Percentiles rank a stretch among this genome's conserved stretches.
phyloP scores from a whole-genome alignment of 140 eudicot species.

The Ambrosia hybrid region DNA sequence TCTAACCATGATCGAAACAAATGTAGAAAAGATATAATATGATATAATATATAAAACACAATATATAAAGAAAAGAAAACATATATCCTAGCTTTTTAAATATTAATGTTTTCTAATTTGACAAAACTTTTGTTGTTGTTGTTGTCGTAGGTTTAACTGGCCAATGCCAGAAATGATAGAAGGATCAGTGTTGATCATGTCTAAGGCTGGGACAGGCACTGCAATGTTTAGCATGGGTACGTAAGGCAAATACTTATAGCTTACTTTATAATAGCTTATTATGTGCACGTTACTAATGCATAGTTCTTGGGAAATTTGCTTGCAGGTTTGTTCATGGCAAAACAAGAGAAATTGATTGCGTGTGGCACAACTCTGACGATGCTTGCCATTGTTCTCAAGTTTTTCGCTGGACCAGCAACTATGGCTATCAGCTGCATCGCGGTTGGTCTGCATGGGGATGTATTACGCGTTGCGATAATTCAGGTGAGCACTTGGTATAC shows the following conservation, averaged over 20 bases:
- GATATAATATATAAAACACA: too few species aligned
- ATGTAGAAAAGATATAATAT: too few species aligned
- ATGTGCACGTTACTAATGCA: background rate
- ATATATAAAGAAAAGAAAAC: background rate
- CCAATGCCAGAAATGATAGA: constrained; percentile 73
- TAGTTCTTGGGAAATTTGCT: background rate
- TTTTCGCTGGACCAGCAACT: constrained; percentile 77
- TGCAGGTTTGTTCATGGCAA: constrained; percentile 80
- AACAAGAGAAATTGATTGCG: constrained; percentile 56
- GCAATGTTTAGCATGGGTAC: constrained; percentile 96
- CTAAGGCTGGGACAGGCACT: constrained; percentile 82
- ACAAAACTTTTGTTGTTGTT: background rate
- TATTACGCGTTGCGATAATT: constrained; percentile 66
- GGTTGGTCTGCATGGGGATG: constrained; percentile 69
- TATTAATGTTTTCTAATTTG: background rate
- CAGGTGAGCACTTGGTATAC: constrained; percentile 40
- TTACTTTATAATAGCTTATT: background rate
- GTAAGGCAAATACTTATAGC: background rate
- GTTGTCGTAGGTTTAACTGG: constrained; percentile 61
- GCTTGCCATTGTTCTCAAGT: constrained; percentile 65
- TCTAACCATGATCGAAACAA: too few species aligned
- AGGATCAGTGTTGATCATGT: constrained; percentile 79
- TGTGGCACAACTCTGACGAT: constrained; percentile 56
- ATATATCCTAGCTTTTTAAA: background rate
- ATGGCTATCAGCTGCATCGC: constrained; percentile 72